Evolutionary conservation across 352 stramenopile species (phyloP), one percentile per base, ranked within the genome.

Genomic region (Phytophthora quininea): DNA sequence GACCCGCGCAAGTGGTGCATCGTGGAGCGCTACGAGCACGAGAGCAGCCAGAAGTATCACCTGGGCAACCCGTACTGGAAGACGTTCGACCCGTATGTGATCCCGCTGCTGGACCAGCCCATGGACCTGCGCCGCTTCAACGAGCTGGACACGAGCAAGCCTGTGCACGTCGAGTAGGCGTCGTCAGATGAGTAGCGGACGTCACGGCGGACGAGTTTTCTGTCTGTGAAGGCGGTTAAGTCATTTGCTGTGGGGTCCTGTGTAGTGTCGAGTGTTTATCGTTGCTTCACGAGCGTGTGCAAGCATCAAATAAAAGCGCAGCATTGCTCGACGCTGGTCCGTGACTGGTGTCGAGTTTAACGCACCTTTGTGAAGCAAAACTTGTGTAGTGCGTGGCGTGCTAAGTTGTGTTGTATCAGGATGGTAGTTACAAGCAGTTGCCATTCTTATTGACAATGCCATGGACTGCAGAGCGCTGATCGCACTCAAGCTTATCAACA

Each of bases 1-100:
- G 69, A 77, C 40, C 51, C 64, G 46, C 64, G 64, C 60, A 77
- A 77, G 64, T 77, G 69, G 69, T 63, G 46, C 69, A 77, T 77
- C 35, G 65, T 77, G 56, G 54, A 54, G 42, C 45, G 54, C 40
- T 73, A 76, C 63, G 64, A 76, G 50, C 63, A 66, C 30, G 58
- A 76, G 50, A 76, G 67, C 52, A 73, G 69, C 46, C 69, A 73
- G 52, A 69, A 73, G 55, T 67, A 73, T 42, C 69, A 76, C 58
- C 50, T 69, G 59, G 68, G 35, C 8, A 76, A 76, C 58, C 68
- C 68, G 40, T 72, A 72, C 68, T 72, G 54, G 53, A 72, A 71
- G 56, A 68, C 62, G 15, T 76, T 76, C 57, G 62, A 68, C 54
- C 57, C 58, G 42, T 73, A 73, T 55, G 55, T 76, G 24, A 64